Evolutionary conservation across 805 yeast species (phyloP).

Genomic region (Kodamaea jinghongensis): DNA sequence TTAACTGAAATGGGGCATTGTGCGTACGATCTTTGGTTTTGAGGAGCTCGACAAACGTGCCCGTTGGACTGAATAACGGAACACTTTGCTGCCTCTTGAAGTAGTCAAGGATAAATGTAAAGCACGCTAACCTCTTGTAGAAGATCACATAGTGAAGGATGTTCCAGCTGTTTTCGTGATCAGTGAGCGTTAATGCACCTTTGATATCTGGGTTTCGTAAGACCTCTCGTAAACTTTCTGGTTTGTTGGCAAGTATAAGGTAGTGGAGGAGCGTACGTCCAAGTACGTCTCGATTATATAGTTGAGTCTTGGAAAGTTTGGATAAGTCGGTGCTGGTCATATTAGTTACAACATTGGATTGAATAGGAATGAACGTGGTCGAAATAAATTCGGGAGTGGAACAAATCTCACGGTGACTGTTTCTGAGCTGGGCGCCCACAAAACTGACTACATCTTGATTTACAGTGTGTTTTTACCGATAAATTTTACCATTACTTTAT

Average conservation of each 20-base stretch:
- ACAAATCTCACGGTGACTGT: too few relatives aligned
- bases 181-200: constrained; percentile 39
- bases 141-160: constrained; percentile 70
- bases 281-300: constrained; percentile 58
- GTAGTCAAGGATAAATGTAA: constrained; percentile 37
- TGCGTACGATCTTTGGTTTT: constrained; percentile 68
- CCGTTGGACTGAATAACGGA: constrained; percentile 12
- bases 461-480: too few relatives aligned
- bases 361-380: too few relatives aligned
- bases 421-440: too few relatives aligned
- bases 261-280: constrained; percentile 68
- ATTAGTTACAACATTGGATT: too few relatives aligned
- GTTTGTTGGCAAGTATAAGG: constrained; percentile 48
- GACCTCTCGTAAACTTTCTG: constrained; percentile 44
- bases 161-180: constrained; percentile 80
- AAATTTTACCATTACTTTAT: too few relatives aligned
- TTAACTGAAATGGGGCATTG: constrained; percentile 68
- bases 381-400: too few relatives aligned
- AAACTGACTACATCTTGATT: too few relatives aligned
- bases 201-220: constrained; percentile 50
- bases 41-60: constrained; percentile 37
- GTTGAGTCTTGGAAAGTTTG: constrained; percentile 33
- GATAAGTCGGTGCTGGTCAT: constrained; percentile 3
- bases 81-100: constrained; percentile 19
- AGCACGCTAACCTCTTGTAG: constrained; percentile 54